Percentiles rank a stretch among this genome's conserved stretches.
Conservation (phyloP, 2,329 filamentous ascomycete species). For the Trichoderma koningii region DNA sequence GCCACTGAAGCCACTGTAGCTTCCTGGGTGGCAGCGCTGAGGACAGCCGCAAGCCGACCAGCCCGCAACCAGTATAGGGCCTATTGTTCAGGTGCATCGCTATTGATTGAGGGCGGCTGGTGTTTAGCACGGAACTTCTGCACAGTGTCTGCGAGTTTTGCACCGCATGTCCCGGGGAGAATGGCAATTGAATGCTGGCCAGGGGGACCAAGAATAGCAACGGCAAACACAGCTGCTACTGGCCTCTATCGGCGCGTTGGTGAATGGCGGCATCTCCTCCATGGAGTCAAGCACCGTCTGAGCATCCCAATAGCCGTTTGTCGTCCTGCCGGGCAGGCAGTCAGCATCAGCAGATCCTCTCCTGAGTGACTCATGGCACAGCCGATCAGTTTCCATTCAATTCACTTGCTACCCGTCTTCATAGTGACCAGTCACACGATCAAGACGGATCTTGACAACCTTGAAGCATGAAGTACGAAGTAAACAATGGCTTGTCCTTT, state of each 20-base stretch:
- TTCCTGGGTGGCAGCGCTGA: neutral
- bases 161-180: neutral
- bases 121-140: neutral
- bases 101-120: neutral
- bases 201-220: neutral
- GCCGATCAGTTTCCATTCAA: neutral
- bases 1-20: neutral
- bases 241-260: neutral
- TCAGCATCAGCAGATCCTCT: constrained; percentile 10
- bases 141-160: constrained; percentile 14
- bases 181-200: neutral
- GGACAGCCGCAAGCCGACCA: constrained; percentile 5
- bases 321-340: constrained; percentile 4
- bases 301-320: neutral
- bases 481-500: too few relatives aligned
- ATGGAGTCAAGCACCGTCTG: neutral
- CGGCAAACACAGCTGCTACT: neutral
- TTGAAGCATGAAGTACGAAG: too few relatives aligned
- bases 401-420: neutral
- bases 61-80: neutral
- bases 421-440: constrained; percentile 3
- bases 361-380: constrained; percentile 1
- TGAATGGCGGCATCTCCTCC: neutral
- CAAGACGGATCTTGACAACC: neutral
- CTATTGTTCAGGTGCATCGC: neutral